A percentile compares a stretch with the other conserved stretches of the same genome.
phyloP scores from a whole-genome alignment of 2,329 filamentous ascomycete genomes.

The Acrocalymma vagum region DNA sequence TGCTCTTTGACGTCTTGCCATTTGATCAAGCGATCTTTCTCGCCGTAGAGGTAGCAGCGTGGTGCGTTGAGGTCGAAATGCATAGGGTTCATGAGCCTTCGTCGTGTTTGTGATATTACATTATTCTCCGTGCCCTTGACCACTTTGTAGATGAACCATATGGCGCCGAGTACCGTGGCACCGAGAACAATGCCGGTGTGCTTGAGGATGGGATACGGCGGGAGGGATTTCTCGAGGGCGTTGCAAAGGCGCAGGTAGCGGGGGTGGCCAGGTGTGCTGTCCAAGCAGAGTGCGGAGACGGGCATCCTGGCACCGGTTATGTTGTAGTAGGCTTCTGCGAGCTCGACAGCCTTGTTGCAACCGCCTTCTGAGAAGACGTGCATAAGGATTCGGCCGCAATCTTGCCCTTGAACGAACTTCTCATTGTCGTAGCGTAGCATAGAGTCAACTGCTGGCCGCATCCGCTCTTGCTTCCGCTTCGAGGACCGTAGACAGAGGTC shows the following conservation, averaged over 20 bases:
- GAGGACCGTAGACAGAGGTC: constrained; percentile 33
- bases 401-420: constrained; percentile 7
- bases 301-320: constrained; percentile 25
- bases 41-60: constrained; percentile 65
- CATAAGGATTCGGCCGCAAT: constrained; percentile 23
- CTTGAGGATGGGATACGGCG: constrained; percentile 23
- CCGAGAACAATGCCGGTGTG: constrained; percentile 22
- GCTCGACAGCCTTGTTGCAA: constrained; percentile 35
- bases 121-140: constrained; percentile 31
- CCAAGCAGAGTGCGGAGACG: constrained; percentile 27
- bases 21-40: constrained; percentile 63
- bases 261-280: constrained; percentile 38
- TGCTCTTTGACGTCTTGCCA: constrained; percentile 64
- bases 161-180: constrained; percentile 16
- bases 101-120: constrained; percentile 24
- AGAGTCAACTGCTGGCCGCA: constrained; percentile 27
- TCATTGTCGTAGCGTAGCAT: constrained; percentile 17
- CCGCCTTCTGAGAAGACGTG: constrained; percentile 41
- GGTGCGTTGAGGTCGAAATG: constrained; percentile 39
- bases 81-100: constrained; percentile 18
- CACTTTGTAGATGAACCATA: constrained; percentile 26
- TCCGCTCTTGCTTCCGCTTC: constrained; percentile 23
- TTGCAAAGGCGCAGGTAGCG: constrained; percentile 29
- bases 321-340: constrained; percentile 27
- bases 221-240: constrained; percentile 30